Conservation (phyloP, 306 rosid species). For the Phaseolus lunatus region DNA sequence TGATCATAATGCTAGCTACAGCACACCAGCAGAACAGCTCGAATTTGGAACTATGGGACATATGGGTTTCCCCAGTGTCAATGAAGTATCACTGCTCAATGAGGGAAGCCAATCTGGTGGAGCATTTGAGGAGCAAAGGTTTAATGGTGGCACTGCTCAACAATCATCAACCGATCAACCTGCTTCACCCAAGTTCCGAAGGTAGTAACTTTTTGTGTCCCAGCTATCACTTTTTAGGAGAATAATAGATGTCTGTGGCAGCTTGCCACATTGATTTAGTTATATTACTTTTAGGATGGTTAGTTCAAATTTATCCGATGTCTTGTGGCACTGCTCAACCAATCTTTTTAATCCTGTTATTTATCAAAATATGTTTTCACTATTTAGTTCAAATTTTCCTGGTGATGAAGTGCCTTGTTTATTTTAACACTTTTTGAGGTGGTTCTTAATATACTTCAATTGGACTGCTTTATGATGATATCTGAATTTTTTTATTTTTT, state of each 20-base stretch:
- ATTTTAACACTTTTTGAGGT: background rate
- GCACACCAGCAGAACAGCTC: constrained; percentile 61
- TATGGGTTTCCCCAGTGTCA: constrained; percentile 58
- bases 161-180: constrained; percentile 75
- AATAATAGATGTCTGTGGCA: constrained; percentile 4
- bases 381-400: background rate
- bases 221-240: background rate
- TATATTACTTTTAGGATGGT: constrained; percentile 1
- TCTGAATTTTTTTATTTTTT: constrained; percentile 40
- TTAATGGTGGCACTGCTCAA: constrained; percentile 59
- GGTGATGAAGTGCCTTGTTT: background rate
- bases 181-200: constrained; percentile 64
- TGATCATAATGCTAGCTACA: constrained; percentile 54
- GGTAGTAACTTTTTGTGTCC: constrained; percentile 53
- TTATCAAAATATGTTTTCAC: background rate
- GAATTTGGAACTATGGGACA: constrained; percentile 83
- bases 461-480: constrained; percentile 47
- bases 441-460: background rate
- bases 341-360: background rate
- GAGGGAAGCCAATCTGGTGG: constrained; percentile 61
- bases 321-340: too few species aligned
- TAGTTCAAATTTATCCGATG: too few species aligned
- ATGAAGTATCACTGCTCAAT: constrained; percentile 58
- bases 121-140: constrained; percentile 69
- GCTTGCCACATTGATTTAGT: background rate